Base-by-base conservation (phyloP, 257 asterid species). In the Thymus mandschuricus region DNA sequence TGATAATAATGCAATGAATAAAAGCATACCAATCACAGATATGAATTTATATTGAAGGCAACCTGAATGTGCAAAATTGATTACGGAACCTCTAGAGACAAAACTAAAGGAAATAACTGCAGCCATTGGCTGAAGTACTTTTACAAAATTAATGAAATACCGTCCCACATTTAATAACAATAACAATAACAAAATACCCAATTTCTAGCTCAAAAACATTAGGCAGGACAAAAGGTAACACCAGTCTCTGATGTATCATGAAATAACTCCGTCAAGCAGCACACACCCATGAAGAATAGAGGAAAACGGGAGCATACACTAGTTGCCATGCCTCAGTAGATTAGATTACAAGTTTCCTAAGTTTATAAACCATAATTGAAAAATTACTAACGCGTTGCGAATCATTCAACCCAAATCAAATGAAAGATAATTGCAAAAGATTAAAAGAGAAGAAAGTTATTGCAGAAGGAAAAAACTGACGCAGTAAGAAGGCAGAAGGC, bases 171-270 rank as follows among this genome's bases (percentile, higher is more conserved):
- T 13, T 31, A 68, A 49, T 54, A 13, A 13, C n/a, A 69, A 38
- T 56, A 46, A 29, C 30, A 33, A 40, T 35, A 46, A 30, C 43
- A 12, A 70, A 43, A 41, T 8, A 13, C 27, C 5, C 55, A 13
- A 49, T 49, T 49, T 4, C 28, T 13, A 49, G 55, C 55, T 49
- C 55, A 12, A 49, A 3, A 12, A 12, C 28, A 43, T 31, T 31
- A 69, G 21, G 6, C 44, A 38, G 44, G 12, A 61, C 49, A 59
- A 62, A 57, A 59, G 58, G 66, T 15, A 35, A 54, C 66, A 55
- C 41, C 63, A 50, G 40, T 11, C 27, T 28, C 66, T 30, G 6
- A 58, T 10, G 43, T 50, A 50, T n/a, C 27, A 54, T 21, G 55
- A 49, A 49, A 49, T 13, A 12, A 49, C 55, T 49, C n/a, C 55